These are phyloP conservation scores for Zygotorulaspora danielsina DNA, from an alignment of 805 yeast species.

Conservation along the genomic window DNA sequence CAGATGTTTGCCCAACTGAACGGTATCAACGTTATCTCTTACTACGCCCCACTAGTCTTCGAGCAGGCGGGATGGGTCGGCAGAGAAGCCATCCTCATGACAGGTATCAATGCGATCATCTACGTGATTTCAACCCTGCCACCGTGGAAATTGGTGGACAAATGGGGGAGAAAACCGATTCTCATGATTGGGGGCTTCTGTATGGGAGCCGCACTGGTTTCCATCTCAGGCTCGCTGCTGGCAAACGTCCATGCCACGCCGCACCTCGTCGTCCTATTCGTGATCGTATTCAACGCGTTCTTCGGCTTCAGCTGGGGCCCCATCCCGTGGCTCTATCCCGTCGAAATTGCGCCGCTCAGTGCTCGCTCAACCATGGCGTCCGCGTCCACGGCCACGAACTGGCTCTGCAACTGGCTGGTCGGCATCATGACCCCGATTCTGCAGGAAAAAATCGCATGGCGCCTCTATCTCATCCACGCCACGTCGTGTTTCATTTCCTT, in stretches of 20 bases:
- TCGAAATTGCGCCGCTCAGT: constrained; percentile 78
- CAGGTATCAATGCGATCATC: constrained; percentile 68
- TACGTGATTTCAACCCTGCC: constrained; percentile 69
- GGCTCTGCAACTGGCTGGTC: constrained; percentile 89
- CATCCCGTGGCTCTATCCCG: constrained; percentile 83
- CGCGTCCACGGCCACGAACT: constrained; percentile 83
- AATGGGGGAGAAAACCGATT: constrained; percentile 89
- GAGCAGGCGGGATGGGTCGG: constrained; percentile 96
- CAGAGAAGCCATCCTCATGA: constrained; percentile 81
- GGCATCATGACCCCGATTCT: constrained; percentile 89
- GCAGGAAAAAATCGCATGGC: constrained; percentile 72
- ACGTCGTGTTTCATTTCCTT: constrained; percentile 70
- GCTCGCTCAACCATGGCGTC: constrained; percentile 90
- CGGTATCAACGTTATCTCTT: constrained; percentile 89
- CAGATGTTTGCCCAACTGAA: constrained; percentile 91
- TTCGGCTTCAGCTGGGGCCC: constrained; percentile 96
- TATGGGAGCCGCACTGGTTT: constrained; percentile 68
- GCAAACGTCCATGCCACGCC: constrained; percentile 55
- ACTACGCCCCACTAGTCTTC: constrained; percentile 90
- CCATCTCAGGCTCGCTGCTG: constrained; percentile 59
- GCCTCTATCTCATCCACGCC: constrained; percentile 78
- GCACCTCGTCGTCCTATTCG: constrained; percentile 66
- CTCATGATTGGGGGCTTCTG: constrained; percentile 70
- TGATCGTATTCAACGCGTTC: constrained; percentile 72
- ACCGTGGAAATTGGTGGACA: constrained; percentile 87